These are phyloP conservation scores for Globisporangium solare DNA, from an alignment of 352 stramenopile genomes.

Conservation along the genomic window DNA sequence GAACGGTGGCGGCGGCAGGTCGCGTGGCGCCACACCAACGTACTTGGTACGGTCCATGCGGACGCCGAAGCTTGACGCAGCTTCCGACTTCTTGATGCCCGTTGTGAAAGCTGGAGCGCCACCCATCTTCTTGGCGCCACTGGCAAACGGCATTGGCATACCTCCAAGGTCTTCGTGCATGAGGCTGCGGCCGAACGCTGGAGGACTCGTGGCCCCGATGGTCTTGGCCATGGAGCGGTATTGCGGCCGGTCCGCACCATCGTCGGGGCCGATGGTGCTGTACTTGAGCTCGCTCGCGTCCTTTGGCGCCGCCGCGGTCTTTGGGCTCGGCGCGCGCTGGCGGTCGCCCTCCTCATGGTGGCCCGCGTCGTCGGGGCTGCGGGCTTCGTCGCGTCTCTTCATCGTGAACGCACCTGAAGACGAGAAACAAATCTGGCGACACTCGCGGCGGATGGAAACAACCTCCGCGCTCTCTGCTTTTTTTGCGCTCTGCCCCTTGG, in stretches of 20 bases:
- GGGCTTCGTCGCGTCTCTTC: not conserved
- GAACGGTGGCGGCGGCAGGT: conserved; percentile 73
- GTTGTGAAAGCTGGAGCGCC: conserved; percentile 20
- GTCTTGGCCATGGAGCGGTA: conserved; percentile 55
- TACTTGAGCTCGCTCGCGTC: conserved; percentile 26
- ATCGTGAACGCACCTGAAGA: not conserved
- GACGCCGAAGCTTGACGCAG: conserved; percentile 41
- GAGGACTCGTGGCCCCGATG: conserved; percentile 29
- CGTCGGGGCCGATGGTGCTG: conserved; percentile 33
- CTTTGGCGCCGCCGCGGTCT: conserved; percentile 4
- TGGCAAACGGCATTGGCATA: conserved; percentile 31
- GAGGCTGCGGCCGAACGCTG: conserved; percentile 22
- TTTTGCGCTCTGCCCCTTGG: not conserved
- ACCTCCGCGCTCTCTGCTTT: not conserved
- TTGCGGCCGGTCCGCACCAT: conserved; percentile 37
- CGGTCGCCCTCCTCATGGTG: not conserved
- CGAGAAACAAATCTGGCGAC: not conserved
- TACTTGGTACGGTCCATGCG: conserved; percentile 78
- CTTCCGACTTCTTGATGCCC: conserved; percentile 18
- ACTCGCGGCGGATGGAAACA: not conserved
- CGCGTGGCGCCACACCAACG: conserved; percentile 51
- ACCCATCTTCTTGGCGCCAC: conserved; percentile 28
- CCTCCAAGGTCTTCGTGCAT: conserved; percentile 29
- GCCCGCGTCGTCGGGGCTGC: not conserved
- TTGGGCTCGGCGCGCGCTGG: not conserved